phyloP scores from a whole-genome alignment of 1,284 basidiomycete species.

The Cryptococcus depauperatus region DNA sequence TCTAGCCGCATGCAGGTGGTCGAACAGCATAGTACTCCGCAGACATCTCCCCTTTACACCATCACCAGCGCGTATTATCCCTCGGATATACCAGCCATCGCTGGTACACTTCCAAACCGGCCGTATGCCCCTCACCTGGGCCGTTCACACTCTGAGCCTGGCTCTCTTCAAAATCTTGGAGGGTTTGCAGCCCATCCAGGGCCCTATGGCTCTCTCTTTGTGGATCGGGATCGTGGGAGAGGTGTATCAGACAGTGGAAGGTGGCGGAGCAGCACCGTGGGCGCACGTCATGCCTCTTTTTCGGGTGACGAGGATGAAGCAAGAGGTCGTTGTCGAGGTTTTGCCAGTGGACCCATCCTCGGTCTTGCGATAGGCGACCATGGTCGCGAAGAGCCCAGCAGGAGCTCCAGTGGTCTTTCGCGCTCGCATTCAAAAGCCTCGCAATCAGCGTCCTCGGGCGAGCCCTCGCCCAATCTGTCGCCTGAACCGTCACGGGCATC shows the following conservation, averaged over 20 bases:
- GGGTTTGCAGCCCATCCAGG: slow-evolving; percentile 9
- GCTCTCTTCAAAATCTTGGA: slow-evolving; percentile 6
- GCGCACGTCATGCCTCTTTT: too few relatives aligned
- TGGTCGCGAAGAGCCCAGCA: too few relatives aligned
- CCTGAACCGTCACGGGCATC: too few relatives aligned
- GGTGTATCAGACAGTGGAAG: slow-evolving; percentile 1
- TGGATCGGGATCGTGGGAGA: background rate
- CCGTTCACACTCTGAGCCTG: slow-evolving; percentile 13
- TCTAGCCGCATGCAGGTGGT: slow-evolving; percentile 11
- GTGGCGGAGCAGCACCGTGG: slow-evolving; percentile 4
- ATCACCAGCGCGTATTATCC: background rate
- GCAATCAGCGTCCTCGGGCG: too few relatives aligned
- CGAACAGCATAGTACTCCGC: background rate
- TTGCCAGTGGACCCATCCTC: too few relatives aligned
- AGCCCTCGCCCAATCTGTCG: too few relatives aligned
- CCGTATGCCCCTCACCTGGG: slow-evolving; percentile 11
- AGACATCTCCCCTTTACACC: background rate
- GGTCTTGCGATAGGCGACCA: too few relatives aligned
- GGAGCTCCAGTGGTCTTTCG: too few relatives aligned
- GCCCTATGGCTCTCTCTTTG: background rate
- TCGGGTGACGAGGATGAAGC: too few relatives aligned
- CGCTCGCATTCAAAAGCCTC: too few relatives aligned
- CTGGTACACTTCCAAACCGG: slow-evolving; percentile 1
- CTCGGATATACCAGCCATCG: slow-evolving; percentile 3
- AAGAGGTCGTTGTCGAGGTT: too few relatives aligned